These are phyloP conservation scores for Sugiyamaella xylanicola DNA, from an alignment of 1,139 yeast genomes.

Conservation along the genomic window DNA sequence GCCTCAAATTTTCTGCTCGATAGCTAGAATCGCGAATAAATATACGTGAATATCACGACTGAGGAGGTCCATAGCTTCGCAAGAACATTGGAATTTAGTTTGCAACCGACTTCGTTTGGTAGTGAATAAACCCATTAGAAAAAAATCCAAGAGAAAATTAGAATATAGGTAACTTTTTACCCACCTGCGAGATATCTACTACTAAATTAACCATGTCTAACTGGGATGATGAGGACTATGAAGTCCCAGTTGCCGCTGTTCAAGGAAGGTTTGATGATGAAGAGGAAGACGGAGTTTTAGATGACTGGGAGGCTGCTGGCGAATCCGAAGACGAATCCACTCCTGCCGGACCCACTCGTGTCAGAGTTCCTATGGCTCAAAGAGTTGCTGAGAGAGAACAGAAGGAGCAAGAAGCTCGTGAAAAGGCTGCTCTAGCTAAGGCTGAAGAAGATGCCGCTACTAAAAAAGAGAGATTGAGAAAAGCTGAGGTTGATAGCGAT, in stretches of 20 bases:
- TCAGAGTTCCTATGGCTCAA: slow-evolving; percentile 42
- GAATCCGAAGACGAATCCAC: slow-evolving; percentile 43
- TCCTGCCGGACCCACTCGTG: slow-evolving; percentile 43
- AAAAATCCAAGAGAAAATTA: too few relatives aligned
- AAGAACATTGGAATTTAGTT: too few relatives aligned
- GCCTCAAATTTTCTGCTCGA: not conserved
- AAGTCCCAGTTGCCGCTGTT: slow-evolving; percentile 77
- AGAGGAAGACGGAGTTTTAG: slow-evolving; percentile 70
- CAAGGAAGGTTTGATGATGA: slow-evolving; percentile 86
- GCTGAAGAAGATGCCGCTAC: slow-evolving; percentile 51
- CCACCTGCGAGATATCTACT: too few relatives aligned
- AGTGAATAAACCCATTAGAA: too few relatives aligned
- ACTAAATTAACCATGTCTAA: slow-evolving; percentile 16
- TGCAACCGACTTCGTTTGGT: too few relatives aligned
- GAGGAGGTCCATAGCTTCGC: too few relatives aligned
- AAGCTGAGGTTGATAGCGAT: slow-evolving; percentile 83
- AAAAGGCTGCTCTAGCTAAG: slow-evolving; percentile 40
- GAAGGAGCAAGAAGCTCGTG: slow-evolving; percentile 44
- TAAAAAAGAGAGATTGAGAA: slow-evolving; percentile 68
- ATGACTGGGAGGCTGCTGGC: slow-evolving; percentile 78
- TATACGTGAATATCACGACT: too few relatives aligned
- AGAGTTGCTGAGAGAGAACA: slow-evolving; percentile 44
- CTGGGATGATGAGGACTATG: slow-evolving; percentile 69
- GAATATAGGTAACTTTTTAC: too few relatives aligned
- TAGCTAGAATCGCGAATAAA: too few relatives aligned